phyloP scores from a whole-genome alignment of 768 basidiomycete species.

The Gloeostereum incarnatum region DNA sequence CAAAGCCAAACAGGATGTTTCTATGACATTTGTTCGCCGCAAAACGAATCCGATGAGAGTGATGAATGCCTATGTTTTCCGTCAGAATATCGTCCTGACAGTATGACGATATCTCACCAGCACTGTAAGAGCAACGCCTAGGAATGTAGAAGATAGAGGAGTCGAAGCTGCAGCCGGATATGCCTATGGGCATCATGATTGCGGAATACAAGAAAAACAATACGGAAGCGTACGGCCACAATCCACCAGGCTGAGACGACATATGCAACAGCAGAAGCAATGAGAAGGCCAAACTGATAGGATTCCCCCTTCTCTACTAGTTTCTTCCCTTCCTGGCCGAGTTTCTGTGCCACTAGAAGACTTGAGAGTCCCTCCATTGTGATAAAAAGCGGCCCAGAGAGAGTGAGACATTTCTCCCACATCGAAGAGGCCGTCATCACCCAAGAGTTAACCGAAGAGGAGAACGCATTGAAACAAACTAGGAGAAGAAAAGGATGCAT shows the following conservation, averaged over 20 bases:
- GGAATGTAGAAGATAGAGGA: conserved; percentile 79
- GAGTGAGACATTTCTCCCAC: conserved; percentile 67
- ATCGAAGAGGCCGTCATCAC: conserved; percentile 47
- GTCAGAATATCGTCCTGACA: no score
- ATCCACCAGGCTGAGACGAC: conserved; percentile 85
- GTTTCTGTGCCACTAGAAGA: conserved; percentile 71
- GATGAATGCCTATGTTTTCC: no score
- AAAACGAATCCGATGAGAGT: conserved; percentile 87
- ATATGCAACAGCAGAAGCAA: conserved; percentile 71
- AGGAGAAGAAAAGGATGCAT: conserved; percentile 83
- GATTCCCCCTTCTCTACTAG: conserved; percentile 63
- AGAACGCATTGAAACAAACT: conserved; percentile 80
- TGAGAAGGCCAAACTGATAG: conserved; percentile 70
- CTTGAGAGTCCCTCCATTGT: conserved; percentile 80
- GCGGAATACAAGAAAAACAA: conserved; percentile 11
- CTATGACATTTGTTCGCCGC: conserved; percentile 86
- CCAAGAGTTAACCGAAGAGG: conserved; percentile 50
- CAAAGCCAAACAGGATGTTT: conserved; percentile 79
- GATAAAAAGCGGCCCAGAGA: conserved; percentile 73
- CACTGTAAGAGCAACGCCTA: conserved; percentile 82
- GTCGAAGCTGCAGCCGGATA: conserved; percentile 80
- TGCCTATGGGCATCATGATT: conserved; percentile 32
- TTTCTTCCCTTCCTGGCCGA: conserved; percentile 69
- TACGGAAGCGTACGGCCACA: conserved; percentile 64
- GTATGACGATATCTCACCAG: no score